Evolutionary conservation across 495 filamentous ascomycete species (phyloP).

Genomic region (Entonaema liquescens): DNA sequence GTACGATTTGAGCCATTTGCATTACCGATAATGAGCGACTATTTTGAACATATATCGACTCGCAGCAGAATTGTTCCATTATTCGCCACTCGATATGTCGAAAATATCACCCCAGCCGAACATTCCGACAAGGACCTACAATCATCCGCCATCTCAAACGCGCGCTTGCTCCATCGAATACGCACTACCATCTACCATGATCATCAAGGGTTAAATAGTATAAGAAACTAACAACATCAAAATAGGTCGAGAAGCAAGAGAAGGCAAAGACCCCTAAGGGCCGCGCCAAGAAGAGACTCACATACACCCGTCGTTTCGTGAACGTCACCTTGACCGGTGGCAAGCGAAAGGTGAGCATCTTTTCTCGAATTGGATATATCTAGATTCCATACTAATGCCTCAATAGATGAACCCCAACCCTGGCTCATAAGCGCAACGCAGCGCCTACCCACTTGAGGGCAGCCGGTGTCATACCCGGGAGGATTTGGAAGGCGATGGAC

Average conservation of each 20-base stretch:
- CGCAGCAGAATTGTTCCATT: neutral
- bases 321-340: conserved; percentile 99
- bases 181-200: neutral
- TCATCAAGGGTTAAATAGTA: conserved; percentile 2
- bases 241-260: conserved; percentile 86
- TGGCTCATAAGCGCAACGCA: conserved; percentile 46
- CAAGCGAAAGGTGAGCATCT: conserved; percentile 87
- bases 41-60: neutral
- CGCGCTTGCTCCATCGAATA: conserved; percentile 25
- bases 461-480: conserved; percentile 35
- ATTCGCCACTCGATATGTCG: conserved; percentile 22
- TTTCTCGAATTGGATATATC: neutral
- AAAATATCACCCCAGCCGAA: conserved; percentile 3
- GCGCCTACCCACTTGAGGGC: conserved; percentile 34
- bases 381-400: conserved; percentile 1
- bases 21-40: neutral
- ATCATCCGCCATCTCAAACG: conserved; percentile 5
- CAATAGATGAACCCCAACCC: conserved; percentile 63
- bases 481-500: conserved; percentile 40
- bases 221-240: conserved; percentile 17
- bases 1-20: conserved; percentile 1
- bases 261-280: conserved; percentile 96
- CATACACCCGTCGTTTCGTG: conserved; percentile 98
- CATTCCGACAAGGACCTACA: neutral
- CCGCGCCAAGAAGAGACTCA: conserved; percentile 96